phyloP scores from a whole-genome alignment of 2,329 filamentous ascomycete genomes.

The Sporothrix protearum region DNA sequence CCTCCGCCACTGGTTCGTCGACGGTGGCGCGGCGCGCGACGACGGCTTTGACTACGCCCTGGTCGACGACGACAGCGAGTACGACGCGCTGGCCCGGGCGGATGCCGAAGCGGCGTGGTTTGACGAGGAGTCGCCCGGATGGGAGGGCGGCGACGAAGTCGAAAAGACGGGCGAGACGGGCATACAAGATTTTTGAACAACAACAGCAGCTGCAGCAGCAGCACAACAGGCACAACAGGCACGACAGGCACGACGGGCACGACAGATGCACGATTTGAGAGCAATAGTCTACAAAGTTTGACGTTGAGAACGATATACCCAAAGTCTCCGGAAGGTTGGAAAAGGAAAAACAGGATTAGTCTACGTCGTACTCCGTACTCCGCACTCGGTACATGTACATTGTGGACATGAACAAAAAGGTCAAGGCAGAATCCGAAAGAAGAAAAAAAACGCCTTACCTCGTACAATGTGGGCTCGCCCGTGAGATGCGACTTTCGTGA shows the following conservation, averaged over 20 bases:
- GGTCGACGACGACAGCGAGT: constrained; percentile 70
- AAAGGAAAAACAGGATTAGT: too few species aligned
- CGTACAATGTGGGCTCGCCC: neutral
- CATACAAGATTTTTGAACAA: constrained; percentile 64
- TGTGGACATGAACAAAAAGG: neutral
- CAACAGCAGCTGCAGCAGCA: too few species aligned
- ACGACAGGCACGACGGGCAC: neutral
- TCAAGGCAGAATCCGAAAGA: neutral
- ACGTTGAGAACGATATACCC: too few species aligned
- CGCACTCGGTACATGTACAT: too few species aligned
- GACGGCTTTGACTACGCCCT: constrained; percentile 70
- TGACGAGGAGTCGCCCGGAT: constrained; percentile 70
- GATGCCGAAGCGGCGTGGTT: constrained; percentile 74
- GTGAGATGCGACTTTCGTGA: neutral
- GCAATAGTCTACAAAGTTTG: neutral
- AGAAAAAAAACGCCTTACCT: neutral
- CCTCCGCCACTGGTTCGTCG: constrained; percentile 70
- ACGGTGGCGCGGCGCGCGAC: constrained; percentile 56
- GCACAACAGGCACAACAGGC: neutral
- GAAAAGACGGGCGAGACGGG: constrained; percentile 59
- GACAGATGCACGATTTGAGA: neutral
- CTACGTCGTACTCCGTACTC: neutral
- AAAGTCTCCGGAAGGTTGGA: too few species aligned
- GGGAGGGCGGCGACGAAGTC: constrained; percentile 47
- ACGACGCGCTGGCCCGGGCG: constrained; percentile 59